These are phyloP conservation scores for Phytophthora podocarpi DNA, from an alignment of 352 stramenopile species.

Conservation along the genomic window DNA sequence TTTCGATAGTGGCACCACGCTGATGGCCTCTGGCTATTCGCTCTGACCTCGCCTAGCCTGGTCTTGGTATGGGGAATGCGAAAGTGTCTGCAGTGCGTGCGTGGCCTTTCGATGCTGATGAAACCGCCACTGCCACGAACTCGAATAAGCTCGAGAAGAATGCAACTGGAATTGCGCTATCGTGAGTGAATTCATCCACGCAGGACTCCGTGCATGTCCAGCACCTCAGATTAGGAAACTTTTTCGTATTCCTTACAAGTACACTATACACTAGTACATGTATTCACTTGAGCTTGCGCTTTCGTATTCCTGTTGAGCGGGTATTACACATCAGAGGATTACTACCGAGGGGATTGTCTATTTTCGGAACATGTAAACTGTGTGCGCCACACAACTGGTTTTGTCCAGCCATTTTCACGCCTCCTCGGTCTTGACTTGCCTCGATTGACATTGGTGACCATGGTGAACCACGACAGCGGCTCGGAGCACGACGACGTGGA, in stretches of 20 bases:
- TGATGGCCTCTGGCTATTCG: conserved; percentile 18
- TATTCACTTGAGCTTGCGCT: too few species aligned
- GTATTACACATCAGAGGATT: too few species aligned
- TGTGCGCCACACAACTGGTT: not conserved
- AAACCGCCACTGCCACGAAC: not conserved
- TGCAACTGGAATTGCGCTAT: too few species aligned
- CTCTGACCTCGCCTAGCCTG: conserved; percentile 4
- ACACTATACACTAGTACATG: too few species aligned
- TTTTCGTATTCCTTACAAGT: too few species aligned
- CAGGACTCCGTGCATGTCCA: too few species aligned
- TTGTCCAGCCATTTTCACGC: conserved; percentile 31
- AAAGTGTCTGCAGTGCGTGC: not conserved
- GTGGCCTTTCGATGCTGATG: not conserved
- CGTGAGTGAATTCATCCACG: too few species aligned
- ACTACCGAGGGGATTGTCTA: too few species aligned
- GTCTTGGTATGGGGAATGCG: conserved; percentile 1
- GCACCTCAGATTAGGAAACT: too few species aligned
- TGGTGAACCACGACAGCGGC: conserved; percentile 48
- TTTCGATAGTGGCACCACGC: conserved; percentile 18
- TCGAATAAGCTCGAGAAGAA: not conserved
- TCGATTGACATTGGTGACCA: conserved; percentile 5
- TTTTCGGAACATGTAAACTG: too few species aligned
- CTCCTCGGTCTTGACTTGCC: not conserved
- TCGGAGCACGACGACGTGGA: conserved; percentile 72
- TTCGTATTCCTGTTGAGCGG: too few species aligned